Evolutionary conservation across 441 rosid species (phyloP), one percentile per base, ranked within the genome.

Genomic region (Gossypium davidsonii): DNA sequence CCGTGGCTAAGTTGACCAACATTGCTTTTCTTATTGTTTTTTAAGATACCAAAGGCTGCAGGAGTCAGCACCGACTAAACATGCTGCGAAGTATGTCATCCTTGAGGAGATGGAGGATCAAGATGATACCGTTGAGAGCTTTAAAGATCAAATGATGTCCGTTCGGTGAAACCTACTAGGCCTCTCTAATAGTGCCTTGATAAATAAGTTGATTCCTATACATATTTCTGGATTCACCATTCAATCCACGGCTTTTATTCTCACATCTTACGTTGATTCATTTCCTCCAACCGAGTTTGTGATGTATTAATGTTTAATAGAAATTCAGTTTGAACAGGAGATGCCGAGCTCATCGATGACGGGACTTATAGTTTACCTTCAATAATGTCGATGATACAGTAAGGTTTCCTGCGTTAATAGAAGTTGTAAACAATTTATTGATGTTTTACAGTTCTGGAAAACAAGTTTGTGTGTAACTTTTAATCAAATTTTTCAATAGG

Each of bases 21-120:
- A 12, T 44, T 39, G 12, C 9, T 6, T 7, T 28, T 59, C 15
- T 15, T 67, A 17, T 46, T 7, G n/a, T 15, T 67, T 65, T 26
- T 59, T 51, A 82, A 93, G 98, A 75, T 93, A 93, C 74, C 82
- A 83, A 21, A 93, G 86, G 79, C 85, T 93, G 60, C 88, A 86
- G 65, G 82, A 83, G 52, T 74, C 83, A 20, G 59, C 83, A 10
- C 23, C 75, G 11, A 71, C 79, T 57, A 83, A 69, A 63, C 75
- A 52, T 75, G 76, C 83, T 39, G 85, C 88, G 2, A 91, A 88
- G 80, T 93, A 93, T 79, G 96, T 87, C 73, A 93, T 93, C 77
- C 90, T 93, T 12, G 96, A 93, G 83, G 94, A 91, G 80, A 75
- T 80, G 84, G 91, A 91, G 71, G 97, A 88, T 80, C 81, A 74